Evolutionary conservation across 2,329 filamentous ascomycete species (phyloP), one percentile per base, ranked within the genome.

Genomic region (Xylariomycetidae sp.): DNA sequence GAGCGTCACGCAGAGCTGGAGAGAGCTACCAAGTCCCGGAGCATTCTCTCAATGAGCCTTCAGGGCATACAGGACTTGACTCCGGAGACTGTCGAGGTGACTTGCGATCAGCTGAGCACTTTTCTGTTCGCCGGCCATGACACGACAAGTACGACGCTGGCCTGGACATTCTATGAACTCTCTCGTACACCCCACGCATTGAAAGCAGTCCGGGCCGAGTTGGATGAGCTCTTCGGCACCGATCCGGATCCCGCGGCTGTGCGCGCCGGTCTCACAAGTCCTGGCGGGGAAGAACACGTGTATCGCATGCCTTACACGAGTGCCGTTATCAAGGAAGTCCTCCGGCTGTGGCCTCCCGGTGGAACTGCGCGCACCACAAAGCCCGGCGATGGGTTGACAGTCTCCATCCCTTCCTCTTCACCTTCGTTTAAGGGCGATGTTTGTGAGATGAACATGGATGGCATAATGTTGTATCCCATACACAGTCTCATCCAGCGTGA

Each of bases 61-160:
- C 34, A 42, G 10, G 40, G 34, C 10, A 34, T 34, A 4, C 19
- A 30, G 12, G 31, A 25, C 3, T 27, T 47, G 7, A 45, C 35
- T 2, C 30, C 39, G 2, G 15, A 43, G 11, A 33, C 36, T 2
- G 19, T 47, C 2, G 37, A 42, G 12, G 34, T 37, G 16, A 42
- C 42, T 1, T 41, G 37, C 7, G 45, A 48, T 20, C 43, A 47
- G 14, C 27, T 45, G 3, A 36, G 31, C 2, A 46, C 32, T 6
- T 46, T 49, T 20, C 37, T 49, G 4, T 41, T 49, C 7, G 42
- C 45, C 7, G 45, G 45, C 5, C 45, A 48, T 16, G 41, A 49
- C 19, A 45, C 43, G 8, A 45, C 39, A 2, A 44, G 34, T 14
- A 40, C 29, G 6, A 29, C 30, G 12, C 13, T 48, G 8, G 16